Evolutionary conservation across 108 stramenopile genomes (phyloP).

Genomic region (Cyclotella choctawhatcheeana): DNA sequence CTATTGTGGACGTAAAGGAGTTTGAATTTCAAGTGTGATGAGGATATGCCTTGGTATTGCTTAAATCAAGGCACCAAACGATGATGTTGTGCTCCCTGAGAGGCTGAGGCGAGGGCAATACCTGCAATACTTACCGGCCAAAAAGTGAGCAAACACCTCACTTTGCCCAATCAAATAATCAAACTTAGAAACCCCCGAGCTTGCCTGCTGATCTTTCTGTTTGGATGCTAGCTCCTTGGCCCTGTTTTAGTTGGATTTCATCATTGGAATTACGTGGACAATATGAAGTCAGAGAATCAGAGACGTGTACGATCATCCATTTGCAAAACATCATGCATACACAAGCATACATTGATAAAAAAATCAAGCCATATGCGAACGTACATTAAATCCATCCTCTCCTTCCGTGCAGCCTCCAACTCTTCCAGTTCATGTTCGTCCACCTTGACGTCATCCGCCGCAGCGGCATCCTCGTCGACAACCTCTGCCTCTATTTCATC

Average conservation of each 20-base stretch:
- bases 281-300: background rate
- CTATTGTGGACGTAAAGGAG: too few relatives aligned
- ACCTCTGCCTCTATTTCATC: background rate
- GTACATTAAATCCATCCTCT: slow-evolving; percentile 27
- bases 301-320: background rate
- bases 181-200: slow-evolving; percentile 57
- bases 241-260: background rate
- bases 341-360: background rate
- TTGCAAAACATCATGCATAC: background rate
- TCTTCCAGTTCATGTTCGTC: slow-evolving; percentile 26
- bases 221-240: slow-evolving; percentile 17
- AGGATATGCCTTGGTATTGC: too few relatives aligned
- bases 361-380: background rate
- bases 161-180: slow-evolving; percentile 94
- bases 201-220: background rate
- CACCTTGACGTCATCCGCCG: slow-evolving; percentile 7
- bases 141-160: slow-evolving; percentile 98
- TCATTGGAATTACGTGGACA: background rate
- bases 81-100: too few relatives aligned
- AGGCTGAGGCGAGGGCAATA: too few relatives aligned
- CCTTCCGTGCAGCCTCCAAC: slow-evolving; percentile 14
- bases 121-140: slow-evolving; percentile 69
- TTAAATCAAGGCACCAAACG: too few relatives aligned
- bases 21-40: too few relatives aligned
- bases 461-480: background rate